These are phyloP conservation scores for Ophiocordyceps camponoti-saundersi DNA, from an alignment of 2,329 filamentous ascomycete genomes.

Conservation along the genomic window DNA sequence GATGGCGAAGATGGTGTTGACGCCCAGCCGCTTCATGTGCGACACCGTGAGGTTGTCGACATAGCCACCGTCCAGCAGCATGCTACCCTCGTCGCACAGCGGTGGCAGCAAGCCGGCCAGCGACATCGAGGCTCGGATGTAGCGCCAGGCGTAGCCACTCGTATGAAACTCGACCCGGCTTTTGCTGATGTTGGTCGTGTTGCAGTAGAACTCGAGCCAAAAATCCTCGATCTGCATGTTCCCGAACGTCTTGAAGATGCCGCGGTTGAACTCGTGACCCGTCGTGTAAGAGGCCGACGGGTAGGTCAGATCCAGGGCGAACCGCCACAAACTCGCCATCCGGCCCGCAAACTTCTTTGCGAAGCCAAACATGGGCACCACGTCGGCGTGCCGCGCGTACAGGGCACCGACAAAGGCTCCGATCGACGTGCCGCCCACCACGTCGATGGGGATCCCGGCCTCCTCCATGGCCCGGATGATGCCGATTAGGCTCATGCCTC, in stretches of 20 bases:
- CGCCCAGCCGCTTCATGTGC: slow-evolving; percentile 90
- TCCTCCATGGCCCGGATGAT: slow-evolving; percentile 93
- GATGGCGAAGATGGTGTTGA: slow-evolving; percentile 86
- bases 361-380: slow-evolving; percentile 90
- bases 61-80: slow-evolving; percentile 93
- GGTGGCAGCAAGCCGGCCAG: slow-evolving; percentile 83
- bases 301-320: slow-evolving; percentile 89
- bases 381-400: slow-evolving; percentile 89
- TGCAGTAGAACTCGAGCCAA: slow-evolving; percentile 98
- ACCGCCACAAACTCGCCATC: slow-evolving; percentile 99
- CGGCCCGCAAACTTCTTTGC: slow-evolving; percentile 95
- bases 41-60: slow-evolving; percentile 93
- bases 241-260: slow-evolving; percentile 96
- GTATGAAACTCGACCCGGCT: slow-evolving; percentile 85
- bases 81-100: slow-evolving; percentile 88
- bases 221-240: slow-evolving; percentile 97
- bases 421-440: slow-evolving; percentile 91
- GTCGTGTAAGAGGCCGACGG: slow-evolving; percentile 95
- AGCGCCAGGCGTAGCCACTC: slow-evolving; percentile 93
- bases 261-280: slow-evolving; percentile 95
- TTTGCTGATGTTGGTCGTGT: slow-evolving; percentile 97
- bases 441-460: slow-evolving; percentile 87
- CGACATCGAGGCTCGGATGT: slow-evolving; percentile 92
- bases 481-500: slow-evolving; percentile 83
- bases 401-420: slow-evolving; percentile 88